Evolutionary conservation across 352 stramenopile species (phyloP).

Genomic region (Peronosclerospora sorghi): DNA sequence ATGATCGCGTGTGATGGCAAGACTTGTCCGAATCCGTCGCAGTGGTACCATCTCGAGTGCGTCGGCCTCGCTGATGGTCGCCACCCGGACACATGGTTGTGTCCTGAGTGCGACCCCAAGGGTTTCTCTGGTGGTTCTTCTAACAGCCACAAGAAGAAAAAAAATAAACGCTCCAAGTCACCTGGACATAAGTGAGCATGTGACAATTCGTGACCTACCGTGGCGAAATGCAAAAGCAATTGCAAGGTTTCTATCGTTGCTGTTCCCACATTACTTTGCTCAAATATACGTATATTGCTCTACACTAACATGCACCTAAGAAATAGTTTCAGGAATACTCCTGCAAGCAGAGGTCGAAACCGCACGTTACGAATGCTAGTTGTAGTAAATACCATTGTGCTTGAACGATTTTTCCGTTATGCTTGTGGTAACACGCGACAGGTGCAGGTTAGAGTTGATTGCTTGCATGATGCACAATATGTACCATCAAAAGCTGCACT

Average conservation of each 20-base stretch:
- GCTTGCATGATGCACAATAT: slow-evolving; percentile 29
- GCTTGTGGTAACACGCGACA: slow-evolving; percentile 43
- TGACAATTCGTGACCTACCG: slow-evolving; percentile 1
- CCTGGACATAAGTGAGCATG: slow-evolving; percentile 40
- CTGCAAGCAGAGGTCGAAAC: slow-evolving; percentile 41
- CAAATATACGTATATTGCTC: slow-evolving; percentile 21
- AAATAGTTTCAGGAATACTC: no score
- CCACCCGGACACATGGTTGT: slow-evolving; percentile 81
- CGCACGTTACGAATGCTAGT: slow-evolving; percentile 47
- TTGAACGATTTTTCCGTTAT: slow-evolving; percentile 60
- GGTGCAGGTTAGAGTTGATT: slow-evolving; percentile 14
- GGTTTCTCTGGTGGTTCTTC: slow-evolving; percentile 40
- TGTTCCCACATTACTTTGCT: slow-evolving; percentile 8
- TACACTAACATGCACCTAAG: no score
- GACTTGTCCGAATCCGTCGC: slow-evolving; percentile 76
- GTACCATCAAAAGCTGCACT: slow-evolving; percentile 52
- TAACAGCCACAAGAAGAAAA: slow-evolving; percentile 82
- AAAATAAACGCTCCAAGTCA: slow-evolving; percentile 76
- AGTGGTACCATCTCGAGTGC: slow-evolving; percentile 85
- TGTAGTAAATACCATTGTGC: slow-evolving; percentile 45
- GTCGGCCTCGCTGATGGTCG: slow-evolving; percentile 70
- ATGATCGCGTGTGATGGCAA: slow-evolving; percentile 86
- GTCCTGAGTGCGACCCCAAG: slow-evolving; percentile 77
- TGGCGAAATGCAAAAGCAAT: slow-evolving; percentile 6
- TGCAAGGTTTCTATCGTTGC: not conserved